These are phyloP conservation scores for Penicillium sp. DNA, from an alignment of 2,329 filamentous ascomycete genomes.

Conservation along the genomic window DNA sequence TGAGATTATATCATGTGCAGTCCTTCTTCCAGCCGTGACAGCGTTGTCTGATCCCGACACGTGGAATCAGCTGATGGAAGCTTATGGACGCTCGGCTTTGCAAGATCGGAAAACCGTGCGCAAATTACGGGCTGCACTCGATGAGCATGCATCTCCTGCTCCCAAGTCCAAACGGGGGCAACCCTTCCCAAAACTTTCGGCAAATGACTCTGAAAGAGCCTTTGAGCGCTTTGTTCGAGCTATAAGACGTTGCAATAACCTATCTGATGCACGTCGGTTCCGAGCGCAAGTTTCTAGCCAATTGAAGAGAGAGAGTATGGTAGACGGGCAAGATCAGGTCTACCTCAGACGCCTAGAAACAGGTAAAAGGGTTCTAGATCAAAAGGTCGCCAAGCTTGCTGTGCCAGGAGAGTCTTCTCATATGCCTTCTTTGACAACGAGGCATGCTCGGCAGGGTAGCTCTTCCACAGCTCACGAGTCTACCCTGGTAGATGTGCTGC, in stretches of 20 bases:
- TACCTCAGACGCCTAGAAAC: conserved; percentile 90
- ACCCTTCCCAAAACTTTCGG: conserved; percentile 74
- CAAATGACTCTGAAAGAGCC: conserved; percentile 82
- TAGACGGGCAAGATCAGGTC: conserved; percentile 77
- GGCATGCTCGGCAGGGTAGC: conserved; percentile 34
- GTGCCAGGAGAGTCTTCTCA: conserved; percentile 57
- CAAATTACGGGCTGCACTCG: conserved; percentile 84
- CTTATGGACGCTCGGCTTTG: conserved; percentile 77
- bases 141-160: conserved; percentile 86
- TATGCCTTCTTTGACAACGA: conserved; percentile 22
- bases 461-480: conserved; percentile 71
- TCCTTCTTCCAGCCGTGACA: conserved; percentile 77
- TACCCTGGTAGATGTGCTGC: conserved; percentile 79
- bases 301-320: conserved; percentile 75
- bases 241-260: conserved; percentile 82
- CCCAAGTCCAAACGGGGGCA: conserved; percentile 64
- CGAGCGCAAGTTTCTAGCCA: conserved; percentile 91
- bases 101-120: conserved; percentile 95
- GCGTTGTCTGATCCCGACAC: conserved; percentile 87
- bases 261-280: conserved; percentile 90
- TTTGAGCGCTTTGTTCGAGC: conserved; percentile 93
- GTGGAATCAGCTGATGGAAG: conserved; percentile 96
- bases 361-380: conserved; percentile 83
- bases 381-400: conserved; percentile 79
- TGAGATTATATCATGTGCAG: conserved; percentile 91